Percentiles rank a stretch among this genome's conserved stretches.
Evolutionary conservation across 768 basidiomycete genomes (phyloP).

Genomic region (Suillus spraguei): DNA sequence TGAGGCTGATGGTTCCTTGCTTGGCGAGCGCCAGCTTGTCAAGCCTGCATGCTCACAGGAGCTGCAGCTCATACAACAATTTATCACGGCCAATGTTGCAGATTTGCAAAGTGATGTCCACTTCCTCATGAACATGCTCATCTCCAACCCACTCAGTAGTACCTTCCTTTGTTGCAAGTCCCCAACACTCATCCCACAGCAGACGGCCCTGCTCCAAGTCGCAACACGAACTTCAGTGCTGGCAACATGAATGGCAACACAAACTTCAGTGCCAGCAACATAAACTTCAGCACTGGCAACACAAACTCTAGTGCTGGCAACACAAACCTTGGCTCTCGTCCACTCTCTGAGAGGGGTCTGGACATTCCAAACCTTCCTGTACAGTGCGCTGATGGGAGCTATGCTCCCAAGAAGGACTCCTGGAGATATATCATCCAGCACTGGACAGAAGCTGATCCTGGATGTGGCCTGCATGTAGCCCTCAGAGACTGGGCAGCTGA

Average conservation of each 20-base stretch:
- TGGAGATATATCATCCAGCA: slow-evolving; percentile 14
- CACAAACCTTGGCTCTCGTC: neutral
- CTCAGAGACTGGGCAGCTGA: slow-evolving; percentile 12
- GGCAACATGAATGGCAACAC: too few species aligned
- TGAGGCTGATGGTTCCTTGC: neutral
- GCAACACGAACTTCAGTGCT: too few species aligned
- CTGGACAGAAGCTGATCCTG: slow-evolving; percentile 1
- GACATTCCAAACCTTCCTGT: slow-evolving; percentile 8
- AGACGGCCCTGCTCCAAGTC: neutral
- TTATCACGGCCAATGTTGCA: neutral
- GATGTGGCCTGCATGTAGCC: slow-evolving; percentile 7
- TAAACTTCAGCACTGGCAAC: too few species aligned
- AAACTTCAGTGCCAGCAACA: too few species aligned
- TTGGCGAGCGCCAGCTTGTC: too few species aligned
- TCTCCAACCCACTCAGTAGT: neutral
- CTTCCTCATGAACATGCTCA: neutral
- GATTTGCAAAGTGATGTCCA: neutral
- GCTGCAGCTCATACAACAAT: neutral
- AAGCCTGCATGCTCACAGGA: too few species aligned
- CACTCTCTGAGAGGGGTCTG: neutral
- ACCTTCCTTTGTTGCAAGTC: neutral
- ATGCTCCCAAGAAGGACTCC: slow-evolving; percentile 4
- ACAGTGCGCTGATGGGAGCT: too few species aligned
- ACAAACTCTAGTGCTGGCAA: too few species aligned
- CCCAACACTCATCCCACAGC: neutral